Conservation (phyloP, 2,329 filamentous ascomycete genomes). For the Sporothrix phasma region DNA sequence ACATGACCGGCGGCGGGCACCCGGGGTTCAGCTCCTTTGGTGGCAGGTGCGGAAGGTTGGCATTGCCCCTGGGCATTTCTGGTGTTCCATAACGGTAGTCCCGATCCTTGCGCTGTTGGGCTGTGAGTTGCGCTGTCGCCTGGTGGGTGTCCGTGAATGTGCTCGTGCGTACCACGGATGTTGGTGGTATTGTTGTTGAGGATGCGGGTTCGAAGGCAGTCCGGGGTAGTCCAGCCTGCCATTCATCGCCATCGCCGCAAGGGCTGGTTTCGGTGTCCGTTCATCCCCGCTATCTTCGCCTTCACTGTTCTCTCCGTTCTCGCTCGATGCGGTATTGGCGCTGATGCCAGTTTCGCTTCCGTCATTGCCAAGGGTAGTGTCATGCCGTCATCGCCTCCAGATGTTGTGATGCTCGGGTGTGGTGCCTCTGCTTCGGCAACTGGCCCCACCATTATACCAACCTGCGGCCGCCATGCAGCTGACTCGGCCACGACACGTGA, state of each 20-base stretch:
- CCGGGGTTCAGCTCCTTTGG: conserved; percentile 30
- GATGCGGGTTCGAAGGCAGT: neutral
- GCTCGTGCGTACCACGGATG: neutral
- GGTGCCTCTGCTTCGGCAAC: neutral
- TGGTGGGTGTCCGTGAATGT: neutral
- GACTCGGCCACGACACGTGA: conserved; percentile 26
- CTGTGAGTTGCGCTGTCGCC: neutral
- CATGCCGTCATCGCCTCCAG: neutral
- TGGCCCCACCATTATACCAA: too few relatives aligned
- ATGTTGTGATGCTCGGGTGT: neutral
- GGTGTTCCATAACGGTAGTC: conserved; percentile 31
- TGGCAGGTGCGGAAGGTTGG: conserved; percentile 29
- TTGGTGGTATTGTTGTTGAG: neutral
- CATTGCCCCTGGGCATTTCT: conserved; percentile 33
- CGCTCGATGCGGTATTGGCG: conserved; percentile 34
- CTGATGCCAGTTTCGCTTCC: conserved; percentile 38
- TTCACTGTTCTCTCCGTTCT: conserved; percentile 28
- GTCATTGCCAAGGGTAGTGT: conserved; percentile 23
- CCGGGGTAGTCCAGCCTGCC: neutral
- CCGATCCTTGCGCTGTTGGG: conserved; percentile 1
- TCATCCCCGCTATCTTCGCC: conserved; percentile 24
- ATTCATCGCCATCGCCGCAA: neutral
- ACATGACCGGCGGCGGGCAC: conserved; percentile 25
- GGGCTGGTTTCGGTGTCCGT: conserved; percentile 19
- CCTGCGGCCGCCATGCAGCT: conserved; percentile 20